Percentiles rank a stretch among this genome's conserved stretches.
phyloP scores from a whole-genome alignment of 2,329 filamentous ascomycete species.

The Leptographium flavum region DNA sequence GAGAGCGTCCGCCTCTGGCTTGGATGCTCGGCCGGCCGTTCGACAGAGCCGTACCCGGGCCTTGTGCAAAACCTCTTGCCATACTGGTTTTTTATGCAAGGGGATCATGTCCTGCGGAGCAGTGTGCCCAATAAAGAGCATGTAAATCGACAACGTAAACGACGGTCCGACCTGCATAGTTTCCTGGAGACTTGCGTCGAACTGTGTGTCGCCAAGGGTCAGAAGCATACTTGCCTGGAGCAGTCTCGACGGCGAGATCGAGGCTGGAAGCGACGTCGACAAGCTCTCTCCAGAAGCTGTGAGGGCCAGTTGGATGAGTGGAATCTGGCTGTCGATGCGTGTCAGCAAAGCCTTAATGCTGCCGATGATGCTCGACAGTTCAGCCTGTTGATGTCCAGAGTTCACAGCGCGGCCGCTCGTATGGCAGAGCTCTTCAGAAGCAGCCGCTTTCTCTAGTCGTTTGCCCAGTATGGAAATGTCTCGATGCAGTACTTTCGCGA shows the following conservation, averaged over 20 bases:
- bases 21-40: too few relatives aligned
- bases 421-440: slow-evolving; percentile 40
- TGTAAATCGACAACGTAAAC: slow-evolving; percentile 81
- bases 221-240: slow-evolving; percentile 88
- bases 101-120: slow-evolving; percentile 10
- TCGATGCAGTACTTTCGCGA: slow-evolving; percentile 70
- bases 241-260: slow-evolving; percentile 79
- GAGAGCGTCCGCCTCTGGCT: too few relatives aligned
- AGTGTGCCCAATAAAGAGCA: slow-evolving; percentile 75
- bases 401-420: slow-evolving; percentile 30
- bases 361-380: slow-evolving; percentile 54
- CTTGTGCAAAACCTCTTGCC: slow-evolving; percentile 96
- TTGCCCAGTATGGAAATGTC: slow-evolving; percentile 72
- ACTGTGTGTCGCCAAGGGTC: slow-evolving; percentile 74
- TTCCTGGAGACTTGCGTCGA: slow-evolving; percentile 45
- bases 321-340: slow-evolving; percentile 81
- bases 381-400: slow-evolving; percentile 41
- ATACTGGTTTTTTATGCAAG: slow-evolving; percentile 61
- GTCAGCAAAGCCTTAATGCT: slow-evolving; percentile 63
- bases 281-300: slow-evolving; percentile 84
- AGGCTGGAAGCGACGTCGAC: slow-evolving; percentile 62
- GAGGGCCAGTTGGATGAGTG: slow-evolving; percentile 83
- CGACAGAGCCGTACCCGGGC: slow-evolving; percentile 68
- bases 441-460: slow-evolving; percentile 56
- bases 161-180: slow-evolving; percentile 75